A percentile compares a stretch with the other conserved stretches of the same genome.
Conservation (phyloP, 495 filamentous ascomycete species). For the Delitschia confertaspora region DNA sequence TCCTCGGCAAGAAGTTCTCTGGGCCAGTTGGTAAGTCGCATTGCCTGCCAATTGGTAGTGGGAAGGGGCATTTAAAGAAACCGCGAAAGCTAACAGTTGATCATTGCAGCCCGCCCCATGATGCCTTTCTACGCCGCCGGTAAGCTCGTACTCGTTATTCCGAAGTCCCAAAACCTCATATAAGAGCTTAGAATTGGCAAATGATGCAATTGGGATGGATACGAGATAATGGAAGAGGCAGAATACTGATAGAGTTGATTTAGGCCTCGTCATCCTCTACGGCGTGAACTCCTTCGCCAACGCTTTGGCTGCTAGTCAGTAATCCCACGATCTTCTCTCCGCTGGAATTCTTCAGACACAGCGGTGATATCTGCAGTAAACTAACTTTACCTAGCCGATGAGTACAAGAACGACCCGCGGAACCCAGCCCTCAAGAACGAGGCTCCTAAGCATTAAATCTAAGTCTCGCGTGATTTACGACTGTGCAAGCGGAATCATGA, state of each 20-base stretch:
- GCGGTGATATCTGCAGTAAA: neutral
- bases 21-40: conserved; percentile 67
- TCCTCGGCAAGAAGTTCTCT: conserved; percentile 90
- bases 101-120: conserved; percentile 66
- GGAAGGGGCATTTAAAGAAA: neutral
- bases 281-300: conserved; percentile 73
- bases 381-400: conserved; percentile 52
- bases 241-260: too few species aligned
- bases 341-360: neutral
- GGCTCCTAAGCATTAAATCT: conserved; percentile 7
- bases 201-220: neutral
- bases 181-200: neutral
- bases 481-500: neutral
- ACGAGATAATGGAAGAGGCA: neutral
- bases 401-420: conserved; percentile 93
- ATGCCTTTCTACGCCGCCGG: conserved; percentile 88
- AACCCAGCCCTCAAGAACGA: conserved; percentile 60
- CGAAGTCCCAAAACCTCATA: too few species aligned
- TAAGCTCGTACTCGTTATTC: conserved; percentile 50
- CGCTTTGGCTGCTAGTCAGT: conserved; percentile 64
- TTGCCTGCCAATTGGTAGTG: conserved; percentile 12
- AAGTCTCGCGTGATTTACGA: conserved; percentile 1
- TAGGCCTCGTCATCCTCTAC: conserved; percentile 76
- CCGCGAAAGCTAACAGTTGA: conserved; percentile 19
- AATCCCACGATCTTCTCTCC: conserved; percentile 8